phyloP scores from a whole-genome alignment of 495 filamentous ascomycete species.

The Barbatosphaeria neglecta region DNA sequence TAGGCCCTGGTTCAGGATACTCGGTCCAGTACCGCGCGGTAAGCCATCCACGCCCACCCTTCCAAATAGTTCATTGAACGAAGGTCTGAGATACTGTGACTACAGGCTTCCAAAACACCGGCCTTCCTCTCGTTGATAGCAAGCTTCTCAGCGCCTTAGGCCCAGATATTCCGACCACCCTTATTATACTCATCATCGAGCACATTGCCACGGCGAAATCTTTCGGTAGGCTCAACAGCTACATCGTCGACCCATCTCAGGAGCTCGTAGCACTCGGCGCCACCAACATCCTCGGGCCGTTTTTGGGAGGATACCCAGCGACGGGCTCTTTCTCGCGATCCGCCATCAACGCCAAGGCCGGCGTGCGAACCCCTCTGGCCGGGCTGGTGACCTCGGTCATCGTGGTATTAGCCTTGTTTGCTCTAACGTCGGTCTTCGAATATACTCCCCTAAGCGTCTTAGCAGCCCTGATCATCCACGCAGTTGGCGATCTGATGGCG shows the following conservation, averaged over 20 bases:
- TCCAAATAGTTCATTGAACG: too few relatives aligned
- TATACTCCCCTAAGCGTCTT: constrained; percentile 36
- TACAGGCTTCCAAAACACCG: constrained; percentile 32
- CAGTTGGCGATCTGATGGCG: constrained; percentile 38
- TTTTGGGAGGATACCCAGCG: constrained; percentile 40
- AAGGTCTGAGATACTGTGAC: constrained; percentile 1
- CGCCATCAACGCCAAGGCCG: constrained; percentile 37
- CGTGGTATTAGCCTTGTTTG: constrained; percentile 40
- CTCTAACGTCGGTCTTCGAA: constrained; percentile 39
- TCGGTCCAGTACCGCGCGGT: constrained; percentile 33
- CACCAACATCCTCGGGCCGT: constrained; percentile 39
- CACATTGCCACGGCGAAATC: constrained; percentile 45
- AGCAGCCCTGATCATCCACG: constrained; percentile 41
- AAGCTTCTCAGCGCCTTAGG: constrained; percentile 21
- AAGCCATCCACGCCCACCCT: not conserved
- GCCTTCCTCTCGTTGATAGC: constrained; percentile 20
- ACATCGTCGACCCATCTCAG: constrained; percentile 42
- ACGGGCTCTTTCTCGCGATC: constrained; percentile 43
- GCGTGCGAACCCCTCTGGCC: constrained; percentile 41
- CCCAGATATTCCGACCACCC: constrained; percentile 22
- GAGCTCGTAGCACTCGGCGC: constrained; percentile 44
- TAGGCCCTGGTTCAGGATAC: constrained; percentile 27
- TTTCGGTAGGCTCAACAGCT: constrained; percentile 43
- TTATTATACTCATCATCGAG: constrained; percentile 41
- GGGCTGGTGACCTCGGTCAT: constrained; percentile 40